Evolutionary conservation across 345 rosid species (phyloP), one percentile per base, ranked within the genome.

Genomic region (Salix brachista): DNA sequence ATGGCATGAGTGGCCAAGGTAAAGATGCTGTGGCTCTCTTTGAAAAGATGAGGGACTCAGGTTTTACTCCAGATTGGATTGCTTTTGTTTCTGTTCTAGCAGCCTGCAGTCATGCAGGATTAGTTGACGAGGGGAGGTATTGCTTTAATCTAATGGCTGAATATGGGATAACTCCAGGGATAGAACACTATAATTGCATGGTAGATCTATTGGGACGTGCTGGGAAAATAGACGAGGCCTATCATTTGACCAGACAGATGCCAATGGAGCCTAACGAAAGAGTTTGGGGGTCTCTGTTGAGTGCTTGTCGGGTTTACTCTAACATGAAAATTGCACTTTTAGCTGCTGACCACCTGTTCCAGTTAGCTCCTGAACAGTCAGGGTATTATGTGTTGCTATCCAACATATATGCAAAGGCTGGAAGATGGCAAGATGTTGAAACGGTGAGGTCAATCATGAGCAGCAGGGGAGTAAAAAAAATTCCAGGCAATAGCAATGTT

Each of bases 141-240:
- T 74, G 42, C 75, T 92, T 86, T 71, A 83, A 81, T 71, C 81
- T 87, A 79, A 92, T 92, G 92, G 72, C 84, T 37, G 79, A 85
- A 19, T 85, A 86, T 77, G 86, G 80, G 73, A 85, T 90, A 62
- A 60, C 21, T 75, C 94, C 92, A 13, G 83, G 83, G 75, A 67
- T 92, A 77, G 94, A 92, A 81, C 97, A 92, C 77, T 89, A 85
- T 71, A 86, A 91, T 70, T 90, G 97, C 80, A 82, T 92, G 89
- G 97, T 92, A 4, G 94, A 92, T 86, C 82, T 92, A 60, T 76
- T 90, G 71, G 93, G 97, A 71, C 85, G 94, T 67, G 88, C 91
- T 0, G 94, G 93, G 54, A 75, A 83, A 81, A 79, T 90, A 69
- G 82, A 90, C 60, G 91, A 92, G 80, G 97, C 94, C 28, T 87